Conservation (phyloP, 495 filamentous ascomycete species). For the Aspergillus leporis region DNA sequence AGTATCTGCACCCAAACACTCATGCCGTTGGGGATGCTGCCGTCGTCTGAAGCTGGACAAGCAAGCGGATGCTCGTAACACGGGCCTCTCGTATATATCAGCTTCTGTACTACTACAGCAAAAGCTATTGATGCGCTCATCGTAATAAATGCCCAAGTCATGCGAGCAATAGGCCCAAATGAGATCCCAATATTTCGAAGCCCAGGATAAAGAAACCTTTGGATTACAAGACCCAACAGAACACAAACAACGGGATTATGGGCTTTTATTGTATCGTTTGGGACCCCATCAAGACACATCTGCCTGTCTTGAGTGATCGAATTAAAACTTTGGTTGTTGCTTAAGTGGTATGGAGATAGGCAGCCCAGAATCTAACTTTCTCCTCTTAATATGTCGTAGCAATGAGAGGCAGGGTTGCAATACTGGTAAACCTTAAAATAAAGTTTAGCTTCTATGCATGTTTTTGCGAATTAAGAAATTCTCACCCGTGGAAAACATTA, state of each 20-base stretch:
- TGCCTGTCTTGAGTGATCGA: not conserved
- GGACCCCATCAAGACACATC: not conserved
- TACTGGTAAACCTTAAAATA: no score
- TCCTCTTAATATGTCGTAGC: no score
- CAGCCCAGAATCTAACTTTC: no score
- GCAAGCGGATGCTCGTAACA: no score
- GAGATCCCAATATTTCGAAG: not conserved
- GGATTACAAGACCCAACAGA: not conserved
- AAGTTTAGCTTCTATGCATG: no score
- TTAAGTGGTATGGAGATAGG: no score
- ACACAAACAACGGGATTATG: not conserved
- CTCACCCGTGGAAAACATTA: no score
- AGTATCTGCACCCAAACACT: constrained; percentile 1
- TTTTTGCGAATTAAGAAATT: no score
- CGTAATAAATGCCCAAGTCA: not conserved
- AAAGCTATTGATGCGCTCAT: not conserved
- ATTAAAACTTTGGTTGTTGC: no score
- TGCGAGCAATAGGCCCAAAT: not conserved
- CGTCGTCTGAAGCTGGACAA: no score
- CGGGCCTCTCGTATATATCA: constrained; percentile 1
- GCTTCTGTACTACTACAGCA: not conserved
- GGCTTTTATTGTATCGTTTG: not conserved
- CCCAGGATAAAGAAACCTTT: not conserved
- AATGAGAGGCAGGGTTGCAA: no score
- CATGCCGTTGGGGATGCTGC: not conserved